phyloP scores from a whole-genome alignment of 208 protist species.

The Endotrypanum monterogeii region DNA sequence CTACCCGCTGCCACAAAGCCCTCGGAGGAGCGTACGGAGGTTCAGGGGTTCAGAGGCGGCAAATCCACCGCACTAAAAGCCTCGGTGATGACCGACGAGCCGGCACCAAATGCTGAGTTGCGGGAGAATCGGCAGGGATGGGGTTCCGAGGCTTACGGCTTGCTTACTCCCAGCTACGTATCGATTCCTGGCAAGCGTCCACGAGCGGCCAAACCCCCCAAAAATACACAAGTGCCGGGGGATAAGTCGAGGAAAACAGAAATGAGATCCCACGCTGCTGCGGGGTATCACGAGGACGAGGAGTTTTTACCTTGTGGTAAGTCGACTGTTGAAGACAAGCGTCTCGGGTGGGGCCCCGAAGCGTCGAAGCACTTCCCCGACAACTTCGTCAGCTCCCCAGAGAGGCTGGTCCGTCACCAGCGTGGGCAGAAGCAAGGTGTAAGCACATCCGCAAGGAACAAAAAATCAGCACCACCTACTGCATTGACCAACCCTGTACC shows the following conservation, averaged over 20 bases:
- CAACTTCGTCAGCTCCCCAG: conserved; percentile 72
- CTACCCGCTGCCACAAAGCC: not conserved
- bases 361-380: conserved; percentile 66
- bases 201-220: not conserved
- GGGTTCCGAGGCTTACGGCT: conserved; percentile 59
- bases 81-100: not conserved
- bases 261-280: not conserved
- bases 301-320: not conserved
- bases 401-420: conserved; percentile 49
- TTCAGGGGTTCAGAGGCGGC: not conserved
- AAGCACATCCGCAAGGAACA: not conserved
- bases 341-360: conserved; percentile 67
- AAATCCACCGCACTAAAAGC: not conserved
- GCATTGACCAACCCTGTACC: not conserved
- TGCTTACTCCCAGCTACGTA: conserved; percentile 72
- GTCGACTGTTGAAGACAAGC: conserved; percentile 10
- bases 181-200: conserved; percentile 59
- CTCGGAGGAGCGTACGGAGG: not conserved
- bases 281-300: too few species aligned
- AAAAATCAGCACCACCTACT: conserved; percentile 13
- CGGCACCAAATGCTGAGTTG: not conserved
- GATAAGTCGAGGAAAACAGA: conserved; percentile 20
- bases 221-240: conserved; percentile 3
- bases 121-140: conserved; percentile 32
- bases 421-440: not conserved